phyloP scores from a whole-genome alignment of 305 asterid species.

The Euphrasia arctica region DNA sequence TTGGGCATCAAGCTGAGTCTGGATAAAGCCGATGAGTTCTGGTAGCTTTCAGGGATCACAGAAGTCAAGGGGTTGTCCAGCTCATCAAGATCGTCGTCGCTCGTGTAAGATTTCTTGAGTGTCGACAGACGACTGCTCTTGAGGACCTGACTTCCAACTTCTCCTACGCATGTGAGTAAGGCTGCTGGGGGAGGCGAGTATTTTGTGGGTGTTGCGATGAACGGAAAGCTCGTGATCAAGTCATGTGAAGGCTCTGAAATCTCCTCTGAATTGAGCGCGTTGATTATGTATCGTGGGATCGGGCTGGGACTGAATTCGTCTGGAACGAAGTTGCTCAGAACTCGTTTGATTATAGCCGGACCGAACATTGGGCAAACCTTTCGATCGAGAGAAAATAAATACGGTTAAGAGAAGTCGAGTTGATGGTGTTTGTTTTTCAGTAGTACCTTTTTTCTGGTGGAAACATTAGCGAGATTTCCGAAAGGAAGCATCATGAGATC shows the following conservation, averaged over 20 bases:
- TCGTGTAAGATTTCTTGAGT: conserved; percentile 60
- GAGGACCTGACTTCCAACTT: conserved; percentile 54
- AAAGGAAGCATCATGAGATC: conserved; percentile 94
- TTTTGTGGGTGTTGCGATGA: conserved; percentile 40
- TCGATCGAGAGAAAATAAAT: neutral
- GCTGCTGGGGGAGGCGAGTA: conserved; percentile 73
- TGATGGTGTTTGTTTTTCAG: neutral
- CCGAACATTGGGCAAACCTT: conserved; percentile 83
- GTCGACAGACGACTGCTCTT: conserved; percentile 50
- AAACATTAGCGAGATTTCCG: conserved; percentile 69
- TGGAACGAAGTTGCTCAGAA: conserved; percentile 63
- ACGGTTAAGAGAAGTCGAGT: neutral
- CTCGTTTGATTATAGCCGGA: conserved; percentile 62
- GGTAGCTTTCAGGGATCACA: conserved; percentile 52
- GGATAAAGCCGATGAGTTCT: conserved; percentile 42
- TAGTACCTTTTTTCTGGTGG: conserved; percentile 73
- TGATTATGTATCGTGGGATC: conserved; percentile 57
- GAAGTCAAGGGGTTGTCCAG: conserved; percentile 70
- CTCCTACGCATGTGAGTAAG: conserved; percentile 53
- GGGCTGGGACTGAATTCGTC: conserved; percentile 91
- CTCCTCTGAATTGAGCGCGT: conserved; percentile 66
- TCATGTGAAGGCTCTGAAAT: conserved; percentile 33
- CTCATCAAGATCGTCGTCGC: conserved; percentile 91
- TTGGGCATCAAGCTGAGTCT: conserved; percentile 49
- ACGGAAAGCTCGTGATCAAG: conserved; percentile 48